These are phyloP conservation scores for Rhexocercosporidium sp. DNA, from an alignment of 2,329 filamentous ascomycete genomes.

Conservation along the genomic window DNA sequence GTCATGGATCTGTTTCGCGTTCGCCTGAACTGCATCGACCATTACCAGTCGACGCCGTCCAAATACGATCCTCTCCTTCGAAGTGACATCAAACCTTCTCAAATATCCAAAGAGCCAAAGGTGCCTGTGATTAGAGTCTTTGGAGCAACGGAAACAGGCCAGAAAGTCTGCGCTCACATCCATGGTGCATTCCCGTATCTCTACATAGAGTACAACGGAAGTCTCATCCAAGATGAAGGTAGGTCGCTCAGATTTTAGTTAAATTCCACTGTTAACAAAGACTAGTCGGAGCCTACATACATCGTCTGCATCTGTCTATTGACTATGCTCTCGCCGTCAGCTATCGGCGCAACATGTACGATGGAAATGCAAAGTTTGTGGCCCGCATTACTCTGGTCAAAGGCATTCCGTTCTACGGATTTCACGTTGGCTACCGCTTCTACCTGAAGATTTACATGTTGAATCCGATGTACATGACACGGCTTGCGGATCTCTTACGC, in stretches of 20 bases:
- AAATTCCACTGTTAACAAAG: slow-evolving; percentile 25
- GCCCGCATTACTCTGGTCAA: slow-evolving; percentile 92
- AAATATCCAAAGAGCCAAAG: slow-evolving; percentile 67
- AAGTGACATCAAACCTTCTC: slow-evolving; percentile 63
- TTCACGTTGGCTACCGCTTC: slow-evolving; percentile 87
- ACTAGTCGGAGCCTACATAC: slow-evolving; percentile 76
- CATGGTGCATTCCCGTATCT: slow-evolving; percentile 96
- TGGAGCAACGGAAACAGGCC: slow-evolving; percentile 89
- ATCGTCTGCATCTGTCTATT: slow-evolving; percentile 81
- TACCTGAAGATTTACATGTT: slow-evolving; percentile 96
- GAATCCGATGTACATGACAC: slow-evolving; percentile 85
- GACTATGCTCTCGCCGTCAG: slow-evolving; percentile 88
- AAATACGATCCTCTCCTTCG: slow-evolving; percentile 81
- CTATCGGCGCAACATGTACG: slow-evolving; percentile 77
- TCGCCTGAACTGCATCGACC: slow-evolving; percentile 93
- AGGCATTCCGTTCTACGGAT: slow-evolving; percentile 94
- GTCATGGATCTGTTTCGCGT: slow-evolving; percentile 81
- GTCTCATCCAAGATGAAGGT: slow-evolving; percentile 71
- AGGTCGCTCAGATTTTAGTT: slow-evolving; percentile 39
- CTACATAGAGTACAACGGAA: slow-evolving; percentile 84
- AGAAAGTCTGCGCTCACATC: slow-evolving; percentile 94
- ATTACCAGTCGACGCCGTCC: slow-evolving; percentile 83
- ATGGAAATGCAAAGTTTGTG: slow-evolving; percentile 74
- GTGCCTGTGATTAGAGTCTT: slow-evolving; percentile 91
- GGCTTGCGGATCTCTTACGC: slow-evolving; percentile 82